A percentile compares a stretch with the other conserved stretches of the same genome.
These are phyloP conservation scores for Wakefieldia striispora DNA, from an alignment of 768 basidiomycete species.

Conservation along the genomic window DNA sequence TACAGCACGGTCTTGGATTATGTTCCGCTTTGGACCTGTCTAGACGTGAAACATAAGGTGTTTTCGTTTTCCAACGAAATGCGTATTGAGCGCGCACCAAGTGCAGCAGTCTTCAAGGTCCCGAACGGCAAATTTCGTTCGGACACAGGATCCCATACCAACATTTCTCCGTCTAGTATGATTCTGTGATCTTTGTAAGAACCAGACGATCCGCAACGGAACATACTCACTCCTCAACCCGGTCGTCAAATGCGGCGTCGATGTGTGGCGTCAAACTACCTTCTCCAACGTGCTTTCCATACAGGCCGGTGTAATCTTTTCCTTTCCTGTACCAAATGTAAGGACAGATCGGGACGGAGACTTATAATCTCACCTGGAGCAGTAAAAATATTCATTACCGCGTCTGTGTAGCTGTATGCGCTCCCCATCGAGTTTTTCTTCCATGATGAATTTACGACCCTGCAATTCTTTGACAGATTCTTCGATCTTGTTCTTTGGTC, in stretches of 20 bases:
- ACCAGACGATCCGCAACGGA: background rate
- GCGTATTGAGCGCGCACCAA: constrained; percentile 47
- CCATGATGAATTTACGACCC: constrained; percentile 77
- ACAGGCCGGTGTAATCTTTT: constrained; percentile 88
- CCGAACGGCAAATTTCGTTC: constrained; percentile 91
- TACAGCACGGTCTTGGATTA: constrained; percentile 89
- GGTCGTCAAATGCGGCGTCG: constrained; percentile 66
- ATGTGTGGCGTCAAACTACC: constrained; percentile 92
- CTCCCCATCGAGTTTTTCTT: constrained; percentile 98
- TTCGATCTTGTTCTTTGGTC: constrained; percentile 77
- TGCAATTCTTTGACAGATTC: constrained; percentile 86
- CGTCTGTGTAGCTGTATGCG: constrained; percentile 94
- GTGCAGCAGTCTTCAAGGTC: constrained; percentile 87
- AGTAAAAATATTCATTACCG: constrained; percentile 89
- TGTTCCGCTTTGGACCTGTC: constrained; percentile 69
- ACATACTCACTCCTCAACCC: constrained; percentile 73
- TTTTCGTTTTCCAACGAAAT: background rate
- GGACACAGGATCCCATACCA: constrained; percentile 94
- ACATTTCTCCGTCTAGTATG: constrained; percentile 96
- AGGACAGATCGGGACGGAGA: background rate
- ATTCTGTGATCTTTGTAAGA: constrained; percentile 49
- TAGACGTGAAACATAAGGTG: constrained; percentile 24
- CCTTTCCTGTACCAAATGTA: constrained; percentile 59
- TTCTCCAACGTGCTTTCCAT: constrained; percentile 77
- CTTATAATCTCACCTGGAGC: constrained; percentile 61